Conservation (phyloP, 2,329 filamentous ascomycete genomes). For the Tolypocladium capitatum region DNA sequence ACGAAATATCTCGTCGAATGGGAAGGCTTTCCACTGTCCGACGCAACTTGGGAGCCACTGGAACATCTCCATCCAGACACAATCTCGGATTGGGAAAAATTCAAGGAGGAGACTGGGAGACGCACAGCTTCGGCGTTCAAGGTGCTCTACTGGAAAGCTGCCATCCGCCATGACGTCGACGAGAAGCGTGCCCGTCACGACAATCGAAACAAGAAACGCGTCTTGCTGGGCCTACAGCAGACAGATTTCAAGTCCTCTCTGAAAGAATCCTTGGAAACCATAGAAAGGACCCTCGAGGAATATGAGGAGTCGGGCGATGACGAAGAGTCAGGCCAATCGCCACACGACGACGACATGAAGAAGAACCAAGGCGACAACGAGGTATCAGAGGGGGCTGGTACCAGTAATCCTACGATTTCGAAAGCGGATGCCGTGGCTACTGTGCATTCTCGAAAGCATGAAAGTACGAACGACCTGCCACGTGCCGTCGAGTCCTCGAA, state of each 20-base stretch:
- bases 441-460: background rate
- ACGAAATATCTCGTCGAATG: conserved; percentile 23
- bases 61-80: conserved; percentile 27
- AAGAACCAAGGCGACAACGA: background rate
- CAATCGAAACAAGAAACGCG: conserved; percentile 31
- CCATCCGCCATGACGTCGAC: conserved; percentile 12
- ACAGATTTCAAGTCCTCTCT: conserved; percentile 6
- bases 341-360: background rate
- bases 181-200: conserved; percentile 23
- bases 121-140: conserved; percentile 23
- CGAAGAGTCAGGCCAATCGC: background rate
- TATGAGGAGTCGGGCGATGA: background rate
- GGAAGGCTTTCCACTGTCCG: conserved; percentile 19
- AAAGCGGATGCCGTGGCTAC: too few relatives aligned
- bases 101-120: conserved; percentile 20
- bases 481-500: background rate
- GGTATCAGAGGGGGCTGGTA: background rate
- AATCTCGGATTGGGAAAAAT: conserved; percentile 28
- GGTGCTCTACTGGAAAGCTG: conserved; percentile 22
- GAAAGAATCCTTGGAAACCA: conserved; percentile 2
- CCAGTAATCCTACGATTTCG: too few relatives aligned
- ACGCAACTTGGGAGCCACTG: conserved; percentile 37
- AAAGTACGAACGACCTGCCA: background rate
- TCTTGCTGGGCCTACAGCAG: conserved; percentile 19
- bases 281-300: conserved; percentile 1